Conservation (phyloP, 148 eudicot genomes). For the Spergularia bocconei region DNA sequence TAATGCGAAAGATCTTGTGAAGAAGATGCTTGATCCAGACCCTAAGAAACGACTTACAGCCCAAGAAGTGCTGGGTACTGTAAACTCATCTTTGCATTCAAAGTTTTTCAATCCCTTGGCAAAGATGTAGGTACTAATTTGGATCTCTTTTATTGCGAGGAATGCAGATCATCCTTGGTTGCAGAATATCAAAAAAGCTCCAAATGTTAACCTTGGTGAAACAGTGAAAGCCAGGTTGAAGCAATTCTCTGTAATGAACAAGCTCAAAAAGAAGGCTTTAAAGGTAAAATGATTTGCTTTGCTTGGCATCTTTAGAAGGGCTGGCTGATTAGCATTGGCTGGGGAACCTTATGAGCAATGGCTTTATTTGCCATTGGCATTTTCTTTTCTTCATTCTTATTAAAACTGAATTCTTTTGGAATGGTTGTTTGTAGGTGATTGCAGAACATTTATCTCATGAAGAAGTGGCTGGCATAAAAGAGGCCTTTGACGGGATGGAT, state of each 20-base stretch:
- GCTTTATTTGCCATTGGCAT: too few species aligned
- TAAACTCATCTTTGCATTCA: neutral
- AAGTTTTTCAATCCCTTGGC: neutral
- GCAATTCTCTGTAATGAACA: slow-evolving; percentile 88
- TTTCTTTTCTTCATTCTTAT: too few species aligned
- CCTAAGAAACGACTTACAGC: slow-evolving; percentile 69
- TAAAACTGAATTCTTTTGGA: neutral
- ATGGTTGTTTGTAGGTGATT: slow-evolving; percentile 46
- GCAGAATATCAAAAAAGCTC: slow-evolving; percentile 70
- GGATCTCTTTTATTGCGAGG: slow-evolving; percentile 9
- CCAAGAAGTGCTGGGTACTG: slow-evolving; percentile 66
- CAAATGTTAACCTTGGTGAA: slow-evolving; percentile 80
- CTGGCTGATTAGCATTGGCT: too few species aligned
- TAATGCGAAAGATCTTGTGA: slow-evolving; percentile 72
- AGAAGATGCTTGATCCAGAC: slow-evolving; percentile 75
- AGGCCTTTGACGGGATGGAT: slow-evolving; percentile 71
- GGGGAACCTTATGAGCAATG: too few species aligned
- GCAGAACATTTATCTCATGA: slow-evolving; percentile 84
- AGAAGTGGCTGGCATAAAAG: slow-evolving; percentile 76
- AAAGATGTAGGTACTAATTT: slow-evolving; percentile 17
- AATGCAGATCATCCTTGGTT: slow-evolving; percentile 79
- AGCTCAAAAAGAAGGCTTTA: slow-evolving; percentile 82
- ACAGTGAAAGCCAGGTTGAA: slow-evolving; percentile 84
- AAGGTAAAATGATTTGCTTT: slow-evolving; percentile 37
- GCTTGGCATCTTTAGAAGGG: neutral